Percentiles rank a stretch among this genome's conserved stretches.
These are phyloP conservation scores for Microcos paniculata DNA, from an alignment of 345 rosid genomes.

Conservation along the genomic window DNA sequence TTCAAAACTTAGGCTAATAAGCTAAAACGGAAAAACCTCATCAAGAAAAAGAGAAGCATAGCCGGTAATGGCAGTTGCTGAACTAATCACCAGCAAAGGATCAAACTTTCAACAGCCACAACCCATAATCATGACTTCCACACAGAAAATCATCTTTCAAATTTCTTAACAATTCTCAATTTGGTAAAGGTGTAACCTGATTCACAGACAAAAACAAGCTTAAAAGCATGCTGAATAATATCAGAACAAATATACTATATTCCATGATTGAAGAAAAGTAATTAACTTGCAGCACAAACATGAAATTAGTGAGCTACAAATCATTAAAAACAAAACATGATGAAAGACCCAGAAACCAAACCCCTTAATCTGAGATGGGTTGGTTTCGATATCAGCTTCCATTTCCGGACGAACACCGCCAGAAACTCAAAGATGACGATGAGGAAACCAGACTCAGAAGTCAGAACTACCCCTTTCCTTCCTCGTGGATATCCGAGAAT, in stretches of 20 bases:
- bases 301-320: not conserved
- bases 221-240: not conserved
- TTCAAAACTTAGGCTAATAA: not conserved
- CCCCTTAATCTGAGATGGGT: conserved; percentile 42
- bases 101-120: not conserved
- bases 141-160: not conserved
- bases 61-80: not conserved
- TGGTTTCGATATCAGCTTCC: conserved; percentile 29
- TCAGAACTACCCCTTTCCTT: not conserved
- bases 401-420: conserved; percentile 19
- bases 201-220: not conserved
- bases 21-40: not conserved
- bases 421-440: not conserved
- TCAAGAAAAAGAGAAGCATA: not conserved
- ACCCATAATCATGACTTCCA: not conserved
- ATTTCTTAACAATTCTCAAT: not conserved
- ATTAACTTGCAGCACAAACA: not conserved
- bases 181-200: not conserved
- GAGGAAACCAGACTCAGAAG: not conserved
- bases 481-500: conserved; percentile 17
- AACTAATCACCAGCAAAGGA: not conserved
- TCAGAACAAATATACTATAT: not conserved
- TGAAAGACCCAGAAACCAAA: conserved; percentile 17
- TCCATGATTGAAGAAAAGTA: not conserved
- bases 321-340: not conserved